phyloP scores from a whole-genome alignment of 805 yeast genomes.

The Suhomyces sp. region DNA sequence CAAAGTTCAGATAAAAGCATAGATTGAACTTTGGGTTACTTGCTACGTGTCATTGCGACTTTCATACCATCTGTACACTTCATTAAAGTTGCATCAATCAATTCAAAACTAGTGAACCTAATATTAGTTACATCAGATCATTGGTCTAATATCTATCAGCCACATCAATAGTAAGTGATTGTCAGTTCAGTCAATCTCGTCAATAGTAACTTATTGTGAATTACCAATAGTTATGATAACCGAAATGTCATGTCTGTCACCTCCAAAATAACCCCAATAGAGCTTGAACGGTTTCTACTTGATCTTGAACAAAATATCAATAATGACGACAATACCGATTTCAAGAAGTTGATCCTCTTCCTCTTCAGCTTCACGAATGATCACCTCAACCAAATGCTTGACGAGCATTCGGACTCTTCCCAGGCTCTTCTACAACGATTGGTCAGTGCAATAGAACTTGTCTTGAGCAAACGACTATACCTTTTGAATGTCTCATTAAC shows the following conservation, averaged over 20 bases:
- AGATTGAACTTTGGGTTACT: too few relatives aligned
- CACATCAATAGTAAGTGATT: too few relatives aligned
- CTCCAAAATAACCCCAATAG: constrained; percentile 1
- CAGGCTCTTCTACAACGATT: constrained; percentile 20
- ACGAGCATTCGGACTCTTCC: constrained; percentile 7
- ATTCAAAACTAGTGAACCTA: too few relatives aligned
- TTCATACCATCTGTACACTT: too few relatives aligned
- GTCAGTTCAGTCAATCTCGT: too few relatives aligned
- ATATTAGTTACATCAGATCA: too few relatives aligned
- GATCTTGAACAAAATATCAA: constrained; percentile 34
- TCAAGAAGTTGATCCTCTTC: constrained; percentile 33
- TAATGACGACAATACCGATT: constrained; percentile 33
- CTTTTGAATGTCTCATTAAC: constrained; percentile 22
- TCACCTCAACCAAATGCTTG: constrained; percentile 14
- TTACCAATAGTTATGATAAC: too few relatives aligned
- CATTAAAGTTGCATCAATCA: too few relatives aligned
- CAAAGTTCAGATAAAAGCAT: too few relatives aligned
- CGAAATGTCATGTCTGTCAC: not conserved
- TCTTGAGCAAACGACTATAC: constrained; percentile 30
- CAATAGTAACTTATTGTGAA: too few relatives aligned
- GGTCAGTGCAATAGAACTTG: constrained; percentile 31
- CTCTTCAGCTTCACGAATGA: constrained; percentile 33
- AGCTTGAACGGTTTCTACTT: constrained; percentile 23
- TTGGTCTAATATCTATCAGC: too few relatives aligned
- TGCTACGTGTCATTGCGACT: too few relatives aligned